phyloP scores from a whole-genome alignment of 2,329 filamentous ascomycete genomes.

The Berkeleyomyces basicola region DNA sequence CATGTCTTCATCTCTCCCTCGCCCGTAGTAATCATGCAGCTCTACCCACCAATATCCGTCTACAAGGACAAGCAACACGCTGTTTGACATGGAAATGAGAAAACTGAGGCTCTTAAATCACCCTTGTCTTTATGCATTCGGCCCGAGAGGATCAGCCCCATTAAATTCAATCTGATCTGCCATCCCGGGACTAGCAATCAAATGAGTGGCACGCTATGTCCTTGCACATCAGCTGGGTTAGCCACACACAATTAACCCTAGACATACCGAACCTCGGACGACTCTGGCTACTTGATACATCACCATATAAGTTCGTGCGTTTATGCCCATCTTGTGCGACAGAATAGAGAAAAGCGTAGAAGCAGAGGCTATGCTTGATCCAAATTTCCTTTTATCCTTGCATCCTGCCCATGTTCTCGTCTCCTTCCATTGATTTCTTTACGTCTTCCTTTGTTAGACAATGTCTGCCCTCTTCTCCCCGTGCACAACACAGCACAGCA shows the following conservation, averaged over 20 bases:
- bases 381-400: not conserved
- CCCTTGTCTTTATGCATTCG: conserved; percentile 8
- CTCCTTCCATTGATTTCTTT: not conserved
- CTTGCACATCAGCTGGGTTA: not conserved
- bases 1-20: not conserved
- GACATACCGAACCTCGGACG: not conserved
- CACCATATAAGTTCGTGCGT: not conserved
- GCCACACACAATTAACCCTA: not conserved
- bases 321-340: not conserved
- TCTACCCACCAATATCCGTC: not conserved
- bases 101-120: conserved; percentile 5
- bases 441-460: not conserved
- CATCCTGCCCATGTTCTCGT: not conserved
- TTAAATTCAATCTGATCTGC: conserved; percentile 1
- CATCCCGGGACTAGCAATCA: not conserved
- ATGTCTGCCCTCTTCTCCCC: not conserved
- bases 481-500: not conserved
- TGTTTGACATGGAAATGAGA: not conserved
- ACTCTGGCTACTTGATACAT: not conserved
- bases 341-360: not conserved
- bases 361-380: not conserved
- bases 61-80: not conserved
- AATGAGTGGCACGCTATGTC: not conserved
- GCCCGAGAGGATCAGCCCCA: conserved; percentile 5
- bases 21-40: not conserved